Evolutionary conservation across 2,329 filamentous ascomycete genomes (phyloP).

Genomic region (Leptodontidium sp.): DNA sequence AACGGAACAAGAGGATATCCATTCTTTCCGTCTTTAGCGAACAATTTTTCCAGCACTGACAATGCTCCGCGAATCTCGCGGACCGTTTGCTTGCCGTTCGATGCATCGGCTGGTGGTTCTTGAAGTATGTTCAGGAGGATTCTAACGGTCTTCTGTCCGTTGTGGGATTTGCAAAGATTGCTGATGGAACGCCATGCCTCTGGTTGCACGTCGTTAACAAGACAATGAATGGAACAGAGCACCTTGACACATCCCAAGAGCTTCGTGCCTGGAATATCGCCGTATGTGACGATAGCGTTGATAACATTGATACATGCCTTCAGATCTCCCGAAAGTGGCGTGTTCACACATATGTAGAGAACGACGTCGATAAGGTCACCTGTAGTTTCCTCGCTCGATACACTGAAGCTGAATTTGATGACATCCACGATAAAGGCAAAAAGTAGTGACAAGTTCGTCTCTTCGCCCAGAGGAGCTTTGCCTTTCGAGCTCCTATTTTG

Average conservation of each 20-base stretch:
- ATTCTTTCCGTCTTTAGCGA: conserved; percentile 66
- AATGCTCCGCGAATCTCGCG: conserved; percentile 69
- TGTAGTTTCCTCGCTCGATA: conserved; percentile 69
- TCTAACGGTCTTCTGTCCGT: conserved; percentile 73
- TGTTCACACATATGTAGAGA: conserved; percentile 73
- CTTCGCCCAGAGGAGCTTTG: conserved; percentile 57
- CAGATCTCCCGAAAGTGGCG: conserved; percentile 70
- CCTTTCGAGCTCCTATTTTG: conserved; percentile 51
- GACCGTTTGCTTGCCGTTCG: conserved; percentile 59
- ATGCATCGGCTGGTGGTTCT: conserved; percentile 55
- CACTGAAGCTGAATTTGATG: conserved; percentile 79
- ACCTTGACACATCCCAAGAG: conserved; percentile 74
- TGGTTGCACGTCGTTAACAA: conserved; percentile 67
- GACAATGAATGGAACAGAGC: conserved; percentile 74
- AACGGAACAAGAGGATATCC: conserved; percentile 68
- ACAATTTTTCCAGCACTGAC: conserved; percentile 67
- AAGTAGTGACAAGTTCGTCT: conserved; percentile 68
- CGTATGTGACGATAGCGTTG: conserved; percentile 76
- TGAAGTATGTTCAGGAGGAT: conserved; percentile 70
- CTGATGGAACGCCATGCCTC: conserved; percentile 74
- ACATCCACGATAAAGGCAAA: conserved; percentile 73
- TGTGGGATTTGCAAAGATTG: conserved; percentile 77
- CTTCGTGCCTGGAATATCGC: conserved; percentile 69
- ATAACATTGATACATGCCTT: conserved; percentile 72
- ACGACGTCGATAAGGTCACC: conserved; percentile 67